phyloP scores from a whole-genome alignment of 2,329 filamentous ascomycete genomes.

The Diplodia scrobiculata region DNA sequence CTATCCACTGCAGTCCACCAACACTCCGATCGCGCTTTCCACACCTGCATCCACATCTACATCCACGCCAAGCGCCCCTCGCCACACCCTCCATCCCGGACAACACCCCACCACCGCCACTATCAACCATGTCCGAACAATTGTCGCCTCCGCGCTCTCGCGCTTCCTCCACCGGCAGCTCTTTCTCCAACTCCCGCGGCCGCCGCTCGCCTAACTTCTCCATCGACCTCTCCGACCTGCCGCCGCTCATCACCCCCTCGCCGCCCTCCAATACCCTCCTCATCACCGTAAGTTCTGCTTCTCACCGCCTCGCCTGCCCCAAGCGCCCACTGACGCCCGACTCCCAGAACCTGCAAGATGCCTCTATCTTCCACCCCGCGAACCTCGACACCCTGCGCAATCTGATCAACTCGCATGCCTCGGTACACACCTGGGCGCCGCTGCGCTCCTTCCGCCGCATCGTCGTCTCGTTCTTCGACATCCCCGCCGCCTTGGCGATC shows the following conservation, averaged over 20 bases:
- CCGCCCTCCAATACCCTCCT: conserved; percentile 80
- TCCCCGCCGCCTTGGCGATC: conserved; percentile 69
- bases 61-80: background rate
- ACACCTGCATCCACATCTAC: too few relatives aligned
- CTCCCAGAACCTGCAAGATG: conserved; percentile 65
- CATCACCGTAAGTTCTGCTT: conserved; percentile 59
- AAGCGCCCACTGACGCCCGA: conserved; percentile 30
- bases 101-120: conserved; percentile 1
- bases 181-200: conserved; percentile 36
- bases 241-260: conserved; percentile 69
- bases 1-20: background rate
- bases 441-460: conserved; percentile 82
- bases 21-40: background rate
- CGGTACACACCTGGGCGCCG: conserved; percentile 75
- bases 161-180: conserved; percentile 30
- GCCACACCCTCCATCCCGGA: background rate
- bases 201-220: conserved; percentile 57
- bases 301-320: conserved; percentile 11
- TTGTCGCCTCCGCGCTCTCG: conserved; percentile 26
- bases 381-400: conserved; percentile 74
- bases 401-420: conserved; percentile 68
- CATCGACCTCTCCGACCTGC: conserved; percentile 73
- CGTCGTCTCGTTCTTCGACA: conserved; percentile 73
- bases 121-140: conserved; percentile 35
- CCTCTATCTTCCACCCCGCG: conserved; percentile 71